phyloP scores from a whole-genome alignment of 192 early-diverging fungal species.

The Pecoramyces ruminantium region DNA sequence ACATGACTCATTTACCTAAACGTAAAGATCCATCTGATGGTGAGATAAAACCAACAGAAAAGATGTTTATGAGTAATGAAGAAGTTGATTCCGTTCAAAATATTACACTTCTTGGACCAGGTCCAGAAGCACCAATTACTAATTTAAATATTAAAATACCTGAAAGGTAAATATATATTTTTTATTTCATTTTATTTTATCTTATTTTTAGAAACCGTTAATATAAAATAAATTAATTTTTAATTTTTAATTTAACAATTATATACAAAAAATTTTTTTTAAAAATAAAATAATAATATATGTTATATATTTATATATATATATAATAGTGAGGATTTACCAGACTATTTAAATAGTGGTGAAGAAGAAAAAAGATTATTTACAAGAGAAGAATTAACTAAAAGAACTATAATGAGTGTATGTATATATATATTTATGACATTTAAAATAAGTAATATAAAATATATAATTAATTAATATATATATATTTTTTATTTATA shows the following conservation, averaged over 20 bases:
- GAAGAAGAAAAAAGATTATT: not conserved
- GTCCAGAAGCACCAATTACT: not conserved
- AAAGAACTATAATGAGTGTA: not conserved
- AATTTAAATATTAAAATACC: not conserved
- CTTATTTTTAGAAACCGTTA: too few species aligned
- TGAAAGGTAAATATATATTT: not conserved
- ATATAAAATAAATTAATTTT: too few species aligned
- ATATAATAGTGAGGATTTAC: not conserved
- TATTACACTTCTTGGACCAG: not conserved
- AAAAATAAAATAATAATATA: too few species aligned
- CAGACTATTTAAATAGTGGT: not conserved
- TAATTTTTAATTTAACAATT: too few species aligned
- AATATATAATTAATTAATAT: too few species aligned
- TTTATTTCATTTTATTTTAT: too few species aligned
- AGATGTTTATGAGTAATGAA: not conserved
- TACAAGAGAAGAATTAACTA: not conserved
- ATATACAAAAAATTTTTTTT: too few species aligned
- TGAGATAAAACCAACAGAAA: not conserved
- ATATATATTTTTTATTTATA: too few species aligned
- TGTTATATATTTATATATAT: too few species aligned
- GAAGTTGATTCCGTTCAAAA: not conserved
- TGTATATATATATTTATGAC: too few species aligned
- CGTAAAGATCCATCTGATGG: not conserved
- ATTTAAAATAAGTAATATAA: too few species aligned
- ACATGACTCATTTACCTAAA: not conserved